Evolutionary conservation across 345 rosid species (phyloP).

Genomic region (Populus simonii): DNA sequence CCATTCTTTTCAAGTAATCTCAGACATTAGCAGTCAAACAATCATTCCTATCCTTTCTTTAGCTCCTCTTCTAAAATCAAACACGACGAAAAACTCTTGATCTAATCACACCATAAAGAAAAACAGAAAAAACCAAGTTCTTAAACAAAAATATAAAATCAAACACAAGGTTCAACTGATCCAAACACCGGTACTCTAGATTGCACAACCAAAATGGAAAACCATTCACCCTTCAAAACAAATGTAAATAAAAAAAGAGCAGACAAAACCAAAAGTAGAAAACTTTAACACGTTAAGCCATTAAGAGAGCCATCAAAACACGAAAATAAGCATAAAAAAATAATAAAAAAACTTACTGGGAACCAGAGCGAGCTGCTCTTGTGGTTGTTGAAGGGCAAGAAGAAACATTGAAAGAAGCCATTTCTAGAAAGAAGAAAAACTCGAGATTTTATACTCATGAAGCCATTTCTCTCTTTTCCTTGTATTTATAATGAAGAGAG

Average conservation of each 20-base stretch:
- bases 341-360: slow-evolving; percentile 7
- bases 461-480: not conserved
- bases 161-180: not conserved
- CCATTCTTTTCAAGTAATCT: not conserved
- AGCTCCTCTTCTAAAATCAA: not conserved
- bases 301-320: not conserved
- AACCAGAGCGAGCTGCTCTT: slow-evolving; percentile 8
- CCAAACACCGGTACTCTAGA: not conserved
- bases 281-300: not conserved
- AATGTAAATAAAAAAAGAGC: not conserved
- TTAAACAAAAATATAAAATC: not conserved
- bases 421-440: not conserved
- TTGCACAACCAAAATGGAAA: not conserved
- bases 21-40: not conserved
- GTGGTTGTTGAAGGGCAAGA: slow-evolving; percentile 13
- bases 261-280: not conserved
- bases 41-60: not conserved
- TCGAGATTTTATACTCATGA: not conserved
- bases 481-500: not conserved
- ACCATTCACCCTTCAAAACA: not conserved
- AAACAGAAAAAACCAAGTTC: not conserved
- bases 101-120: not conserved
- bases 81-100: not conserved
- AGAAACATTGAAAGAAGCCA: slow-evolving; percentile 19
- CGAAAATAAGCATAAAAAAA: not conserved